Evolutionary conservation across 2,329 filamentous ascomycete genomes (phyloP), one percentile per base, ranked within the genome.

Genomic region (Phyllosticta citribraziliensis): DNA sequence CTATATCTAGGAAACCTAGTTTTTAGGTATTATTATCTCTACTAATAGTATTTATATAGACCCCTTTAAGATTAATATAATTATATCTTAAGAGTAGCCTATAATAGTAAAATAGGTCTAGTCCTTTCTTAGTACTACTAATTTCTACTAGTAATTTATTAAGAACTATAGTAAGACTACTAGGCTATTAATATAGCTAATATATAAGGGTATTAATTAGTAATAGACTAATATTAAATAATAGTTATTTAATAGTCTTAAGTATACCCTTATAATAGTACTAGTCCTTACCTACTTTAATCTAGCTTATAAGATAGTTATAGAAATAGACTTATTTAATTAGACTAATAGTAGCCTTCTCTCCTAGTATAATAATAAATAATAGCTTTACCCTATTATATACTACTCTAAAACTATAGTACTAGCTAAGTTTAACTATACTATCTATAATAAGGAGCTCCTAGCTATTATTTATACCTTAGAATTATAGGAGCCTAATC

Each of bases 1-100:
- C 25, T 54, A 56, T 10, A 33, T 50, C 9, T 59, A 24, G n/a
- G 33, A 58, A n/a, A 57, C 25, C 2, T 59, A 61, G 52, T 65
- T 63, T 33, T 30, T 65, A 53, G 25, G 56, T 3, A 60, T 62
- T 57, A 64, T 65, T 53, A 61, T 65, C 55, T 63, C 60, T 24
- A 62, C 56, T 57, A 33, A 52, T 40, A 10, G 52, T 27, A 60
- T 64, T 62, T 57, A 58, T 22, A 33, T 57, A 52, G 51, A 33
- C 5, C 57, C 61, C 53, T 56, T 58, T 57, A 64, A 65, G 58
- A 57, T 25, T 35, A 40, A 56, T 61, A 63, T 47, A 62, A 62
- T 22, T 25, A 56, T 53, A 22, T n/a, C n/a, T n/a, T 54, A 30
- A 52, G 11, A 27, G 25, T 33, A 19, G 33, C 58, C 24, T 14